Base-by-base conservation (phyloP, 2,329 filamentous ascomycete genomes). In the Penicillium hesseltinei region DNA sequence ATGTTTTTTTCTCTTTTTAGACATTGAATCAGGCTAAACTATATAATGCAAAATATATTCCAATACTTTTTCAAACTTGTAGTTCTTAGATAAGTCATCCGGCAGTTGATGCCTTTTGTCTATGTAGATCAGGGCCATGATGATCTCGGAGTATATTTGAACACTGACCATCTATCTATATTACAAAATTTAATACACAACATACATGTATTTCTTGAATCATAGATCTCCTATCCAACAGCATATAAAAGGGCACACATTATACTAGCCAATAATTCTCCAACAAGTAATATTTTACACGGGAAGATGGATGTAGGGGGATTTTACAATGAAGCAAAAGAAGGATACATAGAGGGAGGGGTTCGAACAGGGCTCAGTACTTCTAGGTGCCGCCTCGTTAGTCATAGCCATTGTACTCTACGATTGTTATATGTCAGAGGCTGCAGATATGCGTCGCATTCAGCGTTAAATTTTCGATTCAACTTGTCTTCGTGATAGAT, bases 401-500 rank as follows among this genome's bases (percentile, higher is more conserved):
- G 25, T 15, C 17, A 33, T 2, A 10, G 13, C 44, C 13, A 46
- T 46, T 17, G 5, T 31, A 33, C n/a, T 2, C 19, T 47, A 25
- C 19, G 17, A n/a, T 23, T 47, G 7, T 17, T 33, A 7, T 1
- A n/a, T 35, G 7, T 1, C 3, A 10, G 6, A n/a, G 19, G 8
- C 29, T 47, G 19, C 19, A 47, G 25, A 9, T 46, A 47, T 51
- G 33, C 27, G n/a, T n/a, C 17, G 38, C 27, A 42, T 23, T 42
- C 8, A 33, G 47, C 40, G 21, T 19, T 56, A 51, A 54, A 54
- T 56, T 42, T 62, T 61, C 55, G 55, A 64, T 63, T 56, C 42
- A 62, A 60, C 51, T 60, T 59, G 43, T 62, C 54, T 63, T 64
- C 53, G 58, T 64, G 48, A 63, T 61, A 61, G 45, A 63, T 61